Evolutionary conservation across 2,329 filamentous ascomycete species (phyloP).

Genomic region (Aspergillus proliferans): DNA sequence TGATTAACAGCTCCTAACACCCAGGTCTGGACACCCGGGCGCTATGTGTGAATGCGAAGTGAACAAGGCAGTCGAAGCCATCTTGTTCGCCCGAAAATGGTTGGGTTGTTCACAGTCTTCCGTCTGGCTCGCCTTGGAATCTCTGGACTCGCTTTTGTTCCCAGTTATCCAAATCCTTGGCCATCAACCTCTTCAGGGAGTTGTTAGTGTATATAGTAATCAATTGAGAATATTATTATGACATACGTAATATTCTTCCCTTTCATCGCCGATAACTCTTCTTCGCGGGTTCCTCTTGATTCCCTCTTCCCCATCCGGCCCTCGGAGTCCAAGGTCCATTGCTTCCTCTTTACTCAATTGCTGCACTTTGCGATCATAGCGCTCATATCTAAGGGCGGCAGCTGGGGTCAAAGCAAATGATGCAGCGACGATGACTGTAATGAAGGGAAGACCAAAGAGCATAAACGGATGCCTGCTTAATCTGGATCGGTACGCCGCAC

Average conservation of each 20-base stretch:
- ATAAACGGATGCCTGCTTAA: conserved; percentile 79
- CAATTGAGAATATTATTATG: not conserved
- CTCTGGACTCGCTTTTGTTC: conserved; percentile 92
- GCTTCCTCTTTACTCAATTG: conserved; percentile 82
- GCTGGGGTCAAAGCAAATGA: conserved; percentile 93
- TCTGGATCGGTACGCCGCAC: conserved; percentile 66
- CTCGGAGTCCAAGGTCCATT: conserved; percentile 65
- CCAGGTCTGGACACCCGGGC: no score
- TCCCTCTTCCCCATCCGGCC: conserved; percentile 69
- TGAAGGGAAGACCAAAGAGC: conserved; percentile 89
- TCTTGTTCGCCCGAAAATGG: not conserved
- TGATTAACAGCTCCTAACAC: no score
- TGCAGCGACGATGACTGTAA: conserved; percentile 80
- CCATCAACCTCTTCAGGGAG: conserved; percentile 60
- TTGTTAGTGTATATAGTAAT: conserved; percentile 8
- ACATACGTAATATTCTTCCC: conserved; percentile 44
- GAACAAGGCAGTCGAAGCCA: not conserved
- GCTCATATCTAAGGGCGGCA: conserved; percentile 87
- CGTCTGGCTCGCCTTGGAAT: conserved; percentile 83
- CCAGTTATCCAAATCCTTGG: conserved; percentile 92
- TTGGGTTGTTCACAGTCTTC: conserved; percentile 48
- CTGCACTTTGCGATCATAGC: conserved; percentile 81
- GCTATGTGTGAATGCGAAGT: not conserved
- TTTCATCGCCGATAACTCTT: conserved; percentile 37
- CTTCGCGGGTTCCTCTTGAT: conserved; percentile 48